phyloP scores from a whole-genome alignment of 768 basidiomycete species.

The Crucibulum laeve region DNA sequence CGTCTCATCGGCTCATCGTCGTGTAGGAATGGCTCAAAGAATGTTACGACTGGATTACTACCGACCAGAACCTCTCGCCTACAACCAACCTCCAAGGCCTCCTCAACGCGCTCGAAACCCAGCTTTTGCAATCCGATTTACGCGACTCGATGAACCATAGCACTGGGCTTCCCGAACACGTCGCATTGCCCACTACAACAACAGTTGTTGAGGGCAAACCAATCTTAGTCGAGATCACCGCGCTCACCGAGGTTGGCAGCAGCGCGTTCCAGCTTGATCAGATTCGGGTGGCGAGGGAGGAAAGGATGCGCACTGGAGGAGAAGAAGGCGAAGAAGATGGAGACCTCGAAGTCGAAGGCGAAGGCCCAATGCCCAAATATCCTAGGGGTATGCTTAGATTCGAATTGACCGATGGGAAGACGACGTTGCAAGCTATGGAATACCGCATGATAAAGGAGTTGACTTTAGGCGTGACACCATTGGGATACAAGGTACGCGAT shows the following conservation, averaged over 20 bases:
- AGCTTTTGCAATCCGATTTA: conserved; percentile 72
- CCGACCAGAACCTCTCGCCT: conserved; percentile 43
- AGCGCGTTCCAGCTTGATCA: conserved; percentile 82
- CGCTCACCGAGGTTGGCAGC: conserved; percentile 79
- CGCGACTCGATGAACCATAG: conserved; percentile 65
- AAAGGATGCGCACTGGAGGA: conserved; percentile 47
- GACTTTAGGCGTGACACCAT: conserved; percentile 66
- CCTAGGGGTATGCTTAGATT: conserved; percentile 76
- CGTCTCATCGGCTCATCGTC: conserved; percentile 1
- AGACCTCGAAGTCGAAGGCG: conserved; percentile 58
- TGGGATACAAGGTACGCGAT: conserved; percentile 74
- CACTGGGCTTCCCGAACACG: conserved; percentile 59
- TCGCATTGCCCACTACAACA: conserved; percentile 29
- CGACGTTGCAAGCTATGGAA: conserved; percentile 71
- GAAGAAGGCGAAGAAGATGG: conserved; percentile 46
- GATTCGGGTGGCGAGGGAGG: conserved; percentile 57
- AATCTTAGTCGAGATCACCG: conserved; percentile 69
- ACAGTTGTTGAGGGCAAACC: conserved; percentile 34
- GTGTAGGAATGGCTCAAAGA: conserved; percentile 73
- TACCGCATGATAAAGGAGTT: conserved; percentile 63
- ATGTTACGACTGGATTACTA: conserved; percentile 63
- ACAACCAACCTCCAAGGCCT: conserved; percentile 45
- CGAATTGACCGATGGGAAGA: conserved; percentile 74
- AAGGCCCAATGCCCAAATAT: conserved; percentile 78
- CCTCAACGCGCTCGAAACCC: conserved; percentile 50